phyloP scores from a whole-genome alignment of 2,329 filamentous ascomycete species.

The Phaeosphaeria sp. region DNA sequence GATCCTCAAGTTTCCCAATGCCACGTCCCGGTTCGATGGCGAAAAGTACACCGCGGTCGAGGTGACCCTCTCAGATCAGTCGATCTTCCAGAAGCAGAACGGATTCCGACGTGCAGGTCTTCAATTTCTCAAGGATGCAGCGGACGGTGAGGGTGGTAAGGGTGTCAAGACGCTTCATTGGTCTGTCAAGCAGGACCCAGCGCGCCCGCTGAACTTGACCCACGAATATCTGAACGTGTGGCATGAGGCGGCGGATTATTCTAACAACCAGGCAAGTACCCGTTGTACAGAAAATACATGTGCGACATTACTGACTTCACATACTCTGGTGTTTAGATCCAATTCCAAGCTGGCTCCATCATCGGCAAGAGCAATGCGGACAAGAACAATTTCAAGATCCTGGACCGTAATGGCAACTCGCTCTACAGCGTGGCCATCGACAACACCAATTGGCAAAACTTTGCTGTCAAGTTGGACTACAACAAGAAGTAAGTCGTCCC shows the following conservation, averaged over 20 bases:
- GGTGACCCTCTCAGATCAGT: slow-evolving; percentile 64
- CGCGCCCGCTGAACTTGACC: slow-evolving; percentile 62
- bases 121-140: slow-evolving; percentile 58
- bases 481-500: slow-evolving; percentile 58
- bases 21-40: slow-evolving; percentile 57
- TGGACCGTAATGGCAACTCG: slow-evolving; percentile 41
- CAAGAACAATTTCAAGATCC: slow-evolving; percentile 53
- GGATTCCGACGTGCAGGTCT: slow-evolving; percentile 69
- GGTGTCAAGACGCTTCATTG: slow-evolving; percentile 70
- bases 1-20: slow-evolving; percentile 57
- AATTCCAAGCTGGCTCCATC: slow-evolving; percentile 63
- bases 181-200: slow-evolving; percentile 61
- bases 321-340: slow-evolving; percentile 26
- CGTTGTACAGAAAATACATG: too few relatives aligned
- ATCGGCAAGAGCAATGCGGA: slow-evolving; percentile 52
- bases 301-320: too few relatives aligned
- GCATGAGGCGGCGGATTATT: slow-evolving; percentile 51
- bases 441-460: slow-evolving; percentile 66
- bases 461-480: slow-evolving; percentile 66
- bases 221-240: slow-evolving; percentile 65
- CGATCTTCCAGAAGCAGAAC: slow-evolving; percentile 66
- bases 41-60: slow-evolving; percentile 55
- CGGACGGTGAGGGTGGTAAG: slow-evolving; percentile 59
- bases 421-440: slow-evolving; percentile 62
- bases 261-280: slow-evolving; percentile 39